phyloP scores from a whole-genome alignment of 768 basidiomycete genomes.

The Gloeophyllum trabeum region DNA sequence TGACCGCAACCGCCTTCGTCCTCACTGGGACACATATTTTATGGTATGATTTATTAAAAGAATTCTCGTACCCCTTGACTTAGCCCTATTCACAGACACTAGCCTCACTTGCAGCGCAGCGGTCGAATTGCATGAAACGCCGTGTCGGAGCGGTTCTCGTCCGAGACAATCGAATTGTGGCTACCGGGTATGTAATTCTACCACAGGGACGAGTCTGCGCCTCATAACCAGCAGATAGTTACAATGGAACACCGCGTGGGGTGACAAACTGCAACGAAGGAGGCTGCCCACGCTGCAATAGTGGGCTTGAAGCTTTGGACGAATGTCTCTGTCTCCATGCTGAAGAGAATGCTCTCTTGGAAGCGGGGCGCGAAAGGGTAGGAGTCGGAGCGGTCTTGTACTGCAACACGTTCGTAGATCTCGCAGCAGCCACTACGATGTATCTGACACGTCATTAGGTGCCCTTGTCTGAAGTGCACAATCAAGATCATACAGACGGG shows the following conservation, averaged over 20 bases:
- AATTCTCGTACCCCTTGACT: neutral
- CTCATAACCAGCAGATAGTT: slow-evolving; percentile 32
- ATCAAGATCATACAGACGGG: slow-evolving; percentile 97
- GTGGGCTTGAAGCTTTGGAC: slow-evolving; percentile 35
- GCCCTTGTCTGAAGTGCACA: slow-evolving; percentile 93
- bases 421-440: neutral
- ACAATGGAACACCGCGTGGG: slow-evolving; percentile 94
- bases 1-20: slow-evolving; percentile 67
- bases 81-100: slow-evolving; percentile 44
- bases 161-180: slow-evolving; percentile 65
- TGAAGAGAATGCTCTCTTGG: slow-evolving; percentile 93
- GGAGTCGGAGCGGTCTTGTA: slow-evolving; percentile 78
- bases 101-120: slow-evolving; percentile 78
- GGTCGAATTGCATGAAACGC: slow-evolving; percentile 96
- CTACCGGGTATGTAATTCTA: slow-evolving; percentile 50
- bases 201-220: neutral
- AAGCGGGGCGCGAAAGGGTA: slow-evolving; percentile 89
- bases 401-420: slow-evolving; percentile 82
- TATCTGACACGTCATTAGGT: slow-evolving; percentile 35
- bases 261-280: slow-evolving; percentile 86
- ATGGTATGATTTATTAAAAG: slow-evolving; percentile 47
- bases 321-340: slow-evolving; percentile 96
- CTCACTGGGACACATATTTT: slow-evolving; percentile 94
- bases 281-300: slow-evolving; percentile 78
- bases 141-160: slow-evolving; percentile 93